Evolutionary conservation across 495 filamentous ascomycete species (phyloP).

Genomic region (Penicillium longicatenatum): DNA sequence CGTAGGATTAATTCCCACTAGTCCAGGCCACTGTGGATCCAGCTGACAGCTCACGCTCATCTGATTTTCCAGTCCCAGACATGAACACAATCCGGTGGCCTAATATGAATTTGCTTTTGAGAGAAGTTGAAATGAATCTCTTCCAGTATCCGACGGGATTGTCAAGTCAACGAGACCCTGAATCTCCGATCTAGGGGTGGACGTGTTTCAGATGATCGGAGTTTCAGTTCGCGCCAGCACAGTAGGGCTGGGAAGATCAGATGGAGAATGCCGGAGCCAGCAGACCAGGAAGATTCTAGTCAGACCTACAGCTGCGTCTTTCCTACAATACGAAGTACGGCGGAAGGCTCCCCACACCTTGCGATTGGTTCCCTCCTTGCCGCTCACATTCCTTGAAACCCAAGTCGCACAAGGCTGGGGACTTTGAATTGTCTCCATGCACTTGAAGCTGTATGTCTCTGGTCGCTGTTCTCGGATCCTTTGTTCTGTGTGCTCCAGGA

Average conservation of each 20-base stretch:
- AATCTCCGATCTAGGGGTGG: conserved; percentile 4
- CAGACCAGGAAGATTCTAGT: background rate
- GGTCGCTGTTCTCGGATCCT: no score
- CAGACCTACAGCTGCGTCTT: background rate
- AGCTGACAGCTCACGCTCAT: conserved; percentile 8
- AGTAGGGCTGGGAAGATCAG: conserved; percentile 5
- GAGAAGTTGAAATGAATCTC: background rate
- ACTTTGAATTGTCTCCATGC: background rate
- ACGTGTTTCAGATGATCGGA: conserved; percentile 17
- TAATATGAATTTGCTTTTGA: background rate
- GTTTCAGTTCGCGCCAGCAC: conserved; percentile 19
- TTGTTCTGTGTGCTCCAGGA: no score
- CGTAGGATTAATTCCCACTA: background rate
- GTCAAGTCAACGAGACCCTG: conserved; percentile 1
- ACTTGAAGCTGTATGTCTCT: background rate
- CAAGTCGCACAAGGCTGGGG: background rate
- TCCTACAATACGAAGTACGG: background rate
- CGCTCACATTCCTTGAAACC: background rate
- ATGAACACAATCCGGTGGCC: background rate
- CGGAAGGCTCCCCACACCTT: background rate
- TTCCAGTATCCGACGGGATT: conserved; percentile 2
- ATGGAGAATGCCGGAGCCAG: background rate
- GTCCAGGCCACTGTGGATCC: background rate
- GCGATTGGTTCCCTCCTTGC: conserved; percentile 5
- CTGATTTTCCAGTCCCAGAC: background rate